Conservation (phyloP, 805 yeast species). For the Pichia membranifaciens region DNA sequence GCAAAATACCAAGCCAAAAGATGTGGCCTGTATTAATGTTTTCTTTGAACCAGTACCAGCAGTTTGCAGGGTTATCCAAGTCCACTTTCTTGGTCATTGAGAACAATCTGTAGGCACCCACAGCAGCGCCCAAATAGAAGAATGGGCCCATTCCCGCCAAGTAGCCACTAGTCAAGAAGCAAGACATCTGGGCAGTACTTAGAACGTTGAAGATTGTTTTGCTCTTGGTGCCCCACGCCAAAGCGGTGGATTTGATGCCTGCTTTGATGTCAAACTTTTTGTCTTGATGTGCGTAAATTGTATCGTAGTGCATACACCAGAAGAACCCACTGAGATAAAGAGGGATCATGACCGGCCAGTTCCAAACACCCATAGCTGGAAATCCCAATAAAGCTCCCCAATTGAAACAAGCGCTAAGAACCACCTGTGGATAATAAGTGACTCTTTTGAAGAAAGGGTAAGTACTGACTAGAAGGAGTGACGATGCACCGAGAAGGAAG, state of each 20-base stretch:
- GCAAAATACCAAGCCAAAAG: slow-evolving; percentile 57
- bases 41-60: slow-evolving; percentile 75
- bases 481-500: slow-evolving; percentile 74
- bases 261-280: slow-evolving; percentile 81
- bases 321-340: slow-evolving; percentile 68
- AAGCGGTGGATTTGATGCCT: slow-evolving; percentile 92
- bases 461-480: slow-evolving; percentile 71
- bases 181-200: slow-evolving; percentile 60
- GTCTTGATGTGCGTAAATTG: slow-evolving; percentile 97
- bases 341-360: slow-evolving; percentile 70
- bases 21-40: slow-evolving; percentile 75
- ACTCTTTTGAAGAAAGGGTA: slow-evolving; percentile 93
- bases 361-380: slow-evolving; percentile 91
- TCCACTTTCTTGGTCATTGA: slow-evolving; percentile 68
- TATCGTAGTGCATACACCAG: slow-evolving; percentile 96
- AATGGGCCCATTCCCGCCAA: slow-evolving; percentile 84
- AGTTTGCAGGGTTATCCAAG: slow-evolving; percentile 69
- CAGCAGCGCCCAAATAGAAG: slow-evolving; percentile 57
- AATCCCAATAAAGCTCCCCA: slow-evolving; percentile 95
- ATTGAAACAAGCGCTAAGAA: slow-evolving; percentile 73
- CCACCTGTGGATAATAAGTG: slow-evolving; percentile 91
- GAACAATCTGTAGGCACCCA: slow-evolving; percentile 65
- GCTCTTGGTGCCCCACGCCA: slow-evolving; percentile 84
- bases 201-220: slow-evolving; percentile 62
- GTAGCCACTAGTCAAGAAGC: slow-evolving; percentile 62